Percentiles rank a stretch among this genome's conserved stretches.
Evolutionary conservation across 2,329 filamentous ascomycete genomes (phyloP).

Genomic region (Setomelanomma holmii): DNA sequence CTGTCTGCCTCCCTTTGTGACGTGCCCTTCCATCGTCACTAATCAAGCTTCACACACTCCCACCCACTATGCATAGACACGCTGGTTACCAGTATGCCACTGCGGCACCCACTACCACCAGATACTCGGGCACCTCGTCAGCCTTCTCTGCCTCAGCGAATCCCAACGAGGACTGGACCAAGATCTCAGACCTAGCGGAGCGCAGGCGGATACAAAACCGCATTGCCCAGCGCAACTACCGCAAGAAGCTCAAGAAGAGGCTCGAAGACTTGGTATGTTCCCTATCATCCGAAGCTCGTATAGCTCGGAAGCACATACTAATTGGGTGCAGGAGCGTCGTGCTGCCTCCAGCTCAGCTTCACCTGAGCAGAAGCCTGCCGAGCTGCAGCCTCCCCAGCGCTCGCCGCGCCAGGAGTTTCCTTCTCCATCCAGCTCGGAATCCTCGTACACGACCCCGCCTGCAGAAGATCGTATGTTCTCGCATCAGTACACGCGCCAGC

Average conservation of each 20-base stretch:
- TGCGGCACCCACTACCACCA: constrained; percentile 52
- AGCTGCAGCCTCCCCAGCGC: constrained; percentile 53
- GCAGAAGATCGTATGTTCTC: constrained; percentile 73
- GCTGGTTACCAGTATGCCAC: constrained; percentile 53
- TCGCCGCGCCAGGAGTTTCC: constrained; percentile 48
- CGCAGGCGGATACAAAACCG: constrained; percentile 94
- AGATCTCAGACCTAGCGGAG: constrained; percentile 96
- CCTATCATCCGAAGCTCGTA: constrained; percentile 12
- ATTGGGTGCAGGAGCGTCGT: constrained; percentile 65
- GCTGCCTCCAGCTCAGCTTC: constrained; percentile 69
- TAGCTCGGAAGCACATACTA: constrained; percentile 21
- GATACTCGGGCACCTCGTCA: constrained; percentile 85
- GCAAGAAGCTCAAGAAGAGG: constrained; percentile 92
- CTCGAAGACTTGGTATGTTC: constrained; percentile 71
- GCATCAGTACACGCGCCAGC: constrained; percentile 70
- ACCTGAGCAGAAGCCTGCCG: constrained; percentile 64
- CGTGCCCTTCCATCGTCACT: constrained; percentile 12
- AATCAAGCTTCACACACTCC: constrained; percentile 12
- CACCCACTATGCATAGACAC: constrained; percentile 53
- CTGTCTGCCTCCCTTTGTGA: constrained; percentile 12
- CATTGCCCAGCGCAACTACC: constrained; percentile 97
- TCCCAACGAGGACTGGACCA: constrained; percentile 98
- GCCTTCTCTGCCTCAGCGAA: constrained; percentile 94
- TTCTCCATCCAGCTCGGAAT: constrained; percentile 47
- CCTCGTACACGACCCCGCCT: constrained; percentile 56